Conservation (phyloP, 2,329 filamentous ascomycete species). For the Xylaria sp. region DNA sequence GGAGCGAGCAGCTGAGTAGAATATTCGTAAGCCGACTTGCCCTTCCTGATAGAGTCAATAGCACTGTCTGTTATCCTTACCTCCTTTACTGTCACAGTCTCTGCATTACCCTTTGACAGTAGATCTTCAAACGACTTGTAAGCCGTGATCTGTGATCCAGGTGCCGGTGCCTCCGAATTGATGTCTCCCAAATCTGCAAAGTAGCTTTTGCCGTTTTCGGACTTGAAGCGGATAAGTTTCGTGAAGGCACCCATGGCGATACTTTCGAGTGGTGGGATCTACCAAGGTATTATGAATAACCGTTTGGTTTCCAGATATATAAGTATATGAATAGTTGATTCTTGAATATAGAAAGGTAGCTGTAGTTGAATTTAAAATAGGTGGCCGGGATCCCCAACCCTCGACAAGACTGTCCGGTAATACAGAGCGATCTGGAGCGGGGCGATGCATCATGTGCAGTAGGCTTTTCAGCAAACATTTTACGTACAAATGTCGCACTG, state of each 20-base stretch:
- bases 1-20: slow-evolving; percentile 28
- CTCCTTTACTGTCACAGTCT: slow-evolving; percentile 29
- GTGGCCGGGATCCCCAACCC: background rate
- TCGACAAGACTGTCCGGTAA: slow-evolving; percentile 2
- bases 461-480: background rate
- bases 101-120: slow-evolving; percentile 5
- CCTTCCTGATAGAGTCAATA: background rate
- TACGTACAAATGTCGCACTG: too few species aligned
- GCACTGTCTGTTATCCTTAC: slow-evolving; percentile 9
- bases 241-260: slow-evolving; percentile 35
- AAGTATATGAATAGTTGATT: background rate
- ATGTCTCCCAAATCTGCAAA: slow-evolving; percentile 38
- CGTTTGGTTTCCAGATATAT: background rate
- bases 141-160: slow-evolving; percentile 22
- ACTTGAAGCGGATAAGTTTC: slow-evolving; percentile 37
- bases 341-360: background rate
- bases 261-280: background rate
- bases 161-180: slow-evolving; percentile 24
- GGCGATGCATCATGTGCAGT: background rate
- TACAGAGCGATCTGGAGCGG: too few species aligned
- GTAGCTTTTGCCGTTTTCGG: slow-evolving; percentile 34
- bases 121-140: slow-evolving; percentile 32
- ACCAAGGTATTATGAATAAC: background rate
- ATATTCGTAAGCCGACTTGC: background rate
- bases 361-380: background rate